A percentile compares a stretch with the other conserved stretches of the same genome.
Evolutionary conservation across 1,284 basidiomycete species (phyloP).

Genomic region (Inonotus obliquus): DNA sequence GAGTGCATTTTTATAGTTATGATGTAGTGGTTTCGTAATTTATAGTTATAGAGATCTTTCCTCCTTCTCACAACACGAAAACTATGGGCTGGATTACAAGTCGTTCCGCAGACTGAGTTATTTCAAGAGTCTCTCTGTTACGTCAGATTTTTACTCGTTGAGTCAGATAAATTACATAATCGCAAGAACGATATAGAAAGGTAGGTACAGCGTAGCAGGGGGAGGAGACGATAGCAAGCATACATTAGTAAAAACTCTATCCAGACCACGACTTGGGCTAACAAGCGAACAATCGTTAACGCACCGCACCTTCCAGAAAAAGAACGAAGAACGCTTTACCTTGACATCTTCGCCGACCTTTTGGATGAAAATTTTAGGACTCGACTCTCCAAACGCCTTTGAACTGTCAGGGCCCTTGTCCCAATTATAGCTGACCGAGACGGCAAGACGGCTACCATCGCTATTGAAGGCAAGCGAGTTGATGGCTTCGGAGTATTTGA

Average conservation of each 20-base stretch:
- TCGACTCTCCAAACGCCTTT: slow-evolving; percentile 30
- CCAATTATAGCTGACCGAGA: slow-evolving; percentile 83
- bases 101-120: too few species aligned
- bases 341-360: slow-evolving; percentile 52
- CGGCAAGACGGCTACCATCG: slow-evolving; percentile 78
- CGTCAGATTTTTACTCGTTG: too few species aligned
- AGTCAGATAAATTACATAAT: too few species aligned
- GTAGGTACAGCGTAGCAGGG: not conserved
- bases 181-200: too few species aligned
- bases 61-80: not conserved
- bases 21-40: not conserved
- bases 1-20: not conserved
- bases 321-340: slow-evolving; percentile 29
- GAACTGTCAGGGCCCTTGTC: slow-evolving; percentile 76
- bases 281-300: not conserved
- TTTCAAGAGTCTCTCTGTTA: too few species aligned
- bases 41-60: not conserved
- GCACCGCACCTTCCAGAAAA: not conserved
- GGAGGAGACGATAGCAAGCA: not conserved
- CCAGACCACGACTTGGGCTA: slow-evolving; percentile 8
- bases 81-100: not conserved
- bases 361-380: slow-evolving; percentile 33
- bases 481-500: slow-evolving; percentile 72
- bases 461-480: slow-evolving; percentile 77
- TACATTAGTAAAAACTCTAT: not conserved